Evolutionary conservation across 129 eudicot species (phyloP).

Genomic region (Lactuca saligna): DNA sequence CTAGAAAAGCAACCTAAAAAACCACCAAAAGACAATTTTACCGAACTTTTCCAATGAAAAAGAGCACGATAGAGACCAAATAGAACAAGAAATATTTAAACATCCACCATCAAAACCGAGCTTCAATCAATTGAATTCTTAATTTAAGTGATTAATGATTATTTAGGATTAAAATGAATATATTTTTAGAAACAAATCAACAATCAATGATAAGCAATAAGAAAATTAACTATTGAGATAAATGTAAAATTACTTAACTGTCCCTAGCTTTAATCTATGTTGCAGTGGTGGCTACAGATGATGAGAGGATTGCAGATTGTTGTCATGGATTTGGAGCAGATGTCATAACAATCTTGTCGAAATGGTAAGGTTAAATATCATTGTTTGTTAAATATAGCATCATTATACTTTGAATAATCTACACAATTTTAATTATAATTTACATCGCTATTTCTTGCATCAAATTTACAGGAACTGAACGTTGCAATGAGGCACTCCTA

Average conservation of each 20-base stretch:
- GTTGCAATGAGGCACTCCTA: constrained; percentile 73
- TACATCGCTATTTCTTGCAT: not conserved
- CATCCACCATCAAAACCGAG: not conserved
- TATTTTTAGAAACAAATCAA: no score
- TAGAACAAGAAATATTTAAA: not conserved
- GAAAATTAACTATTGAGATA: no score
- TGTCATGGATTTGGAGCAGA: constrained; percentile 92
- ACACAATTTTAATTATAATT: no score
- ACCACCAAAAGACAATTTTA: not conserved
- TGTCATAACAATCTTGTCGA: constrained; percentile 75
- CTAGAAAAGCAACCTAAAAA: not conserved
- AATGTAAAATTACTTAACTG: not conserved
- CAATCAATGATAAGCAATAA: not conserved
- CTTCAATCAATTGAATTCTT: not conserved
- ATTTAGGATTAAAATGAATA: no score
- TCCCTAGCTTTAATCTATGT: not conserved
- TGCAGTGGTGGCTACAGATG: constrained; percentile 32
- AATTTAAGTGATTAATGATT: not conserved
- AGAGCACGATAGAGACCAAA: not conserved
- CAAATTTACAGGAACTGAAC: constrained; percentile 57
- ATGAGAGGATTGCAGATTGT: constrained; percentile 35
- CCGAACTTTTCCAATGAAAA: not conserved
- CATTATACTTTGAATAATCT: no score
- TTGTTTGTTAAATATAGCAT: no score
- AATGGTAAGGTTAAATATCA: constrained; percentile 45